Conservation (phyloP, 495 filamentous ascomycete genomes). For the Aspergillus funiculosus region DNA sequence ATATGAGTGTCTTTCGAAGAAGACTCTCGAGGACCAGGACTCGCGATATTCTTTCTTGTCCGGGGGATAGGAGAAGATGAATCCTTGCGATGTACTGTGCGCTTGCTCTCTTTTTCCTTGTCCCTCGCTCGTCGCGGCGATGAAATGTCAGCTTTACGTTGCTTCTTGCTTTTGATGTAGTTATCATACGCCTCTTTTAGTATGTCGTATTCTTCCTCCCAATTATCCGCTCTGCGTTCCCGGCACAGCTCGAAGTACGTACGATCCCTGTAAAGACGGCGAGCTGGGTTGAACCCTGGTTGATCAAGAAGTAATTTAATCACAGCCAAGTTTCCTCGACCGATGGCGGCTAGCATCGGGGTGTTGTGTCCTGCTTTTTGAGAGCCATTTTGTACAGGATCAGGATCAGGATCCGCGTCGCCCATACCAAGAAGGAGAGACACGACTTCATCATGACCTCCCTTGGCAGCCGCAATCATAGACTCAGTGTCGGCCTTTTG, state of each 20-base stretch:
- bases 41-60: conserved; percentile 36
- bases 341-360: conserved; percentile 91
- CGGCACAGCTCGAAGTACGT: conserved; percentile 81
- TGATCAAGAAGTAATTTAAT: conserved; percentile 75
- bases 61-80: conserved; percentile 44
- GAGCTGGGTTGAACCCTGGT: conserved; percentile 70
- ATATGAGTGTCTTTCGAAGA: conserved; percentile 25
- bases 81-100: conserved; percentile 43
- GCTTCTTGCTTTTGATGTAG: conserved; percentile 41
- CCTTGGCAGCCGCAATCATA: conserved; percentile 84
- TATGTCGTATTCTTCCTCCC: conserved; percentile 83
- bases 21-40: conserved; percentile 30
- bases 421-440: conserved; percentile 80
- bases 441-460: conserved; percentile 81
- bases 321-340: conserved; percentile 77
- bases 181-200: conserved; percentile 75
- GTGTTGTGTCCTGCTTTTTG: conserved; percentile 60
- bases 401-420: conserved; percentile 71
- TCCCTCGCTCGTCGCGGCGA: conserved; percentile 57
- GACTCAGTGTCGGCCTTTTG: conserved; percentile 77
- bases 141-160: conserved; percentile 34
- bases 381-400: conserved; percentile 45
- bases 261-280: conserved; percentile 57
- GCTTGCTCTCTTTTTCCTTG: conserved; percentile 49
- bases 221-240: conserved; percentile 73